Evolutionary conservation across 495 filamentous ascomycete species (phyloP).

Genomic region (Filosporella fistucella): DNA sequence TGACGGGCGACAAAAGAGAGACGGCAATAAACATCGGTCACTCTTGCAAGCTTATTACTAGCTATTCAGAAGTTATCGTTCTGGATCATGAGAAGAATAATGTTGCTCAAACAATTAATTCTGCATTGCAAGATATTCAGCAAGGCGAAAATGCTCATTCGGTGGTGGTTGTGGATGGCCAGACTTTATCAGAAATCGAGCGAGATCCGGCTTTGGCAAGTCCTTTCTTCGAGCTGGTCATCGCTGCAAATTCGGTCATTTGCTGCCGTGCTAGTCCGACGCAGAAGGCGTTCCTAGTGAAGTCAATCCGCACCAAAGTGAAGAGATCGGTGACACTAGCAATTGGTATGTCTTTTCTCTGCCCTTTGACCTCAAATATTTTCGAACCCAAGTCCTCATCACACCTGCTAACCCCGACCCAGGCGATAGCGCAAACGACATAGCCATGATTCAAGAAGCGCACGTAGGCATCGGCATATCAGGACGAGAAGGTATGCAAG

Average conservation of each 20-base stretch:
- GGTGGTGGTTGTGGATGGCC: slow-evolving; percentile 84
- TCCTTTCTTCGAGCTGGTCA: slow-evolving; percentile 75
- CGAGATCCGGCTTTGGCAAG: slow-evolving; percentile 46
- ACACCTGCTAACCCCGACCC: too few relatives aligned
- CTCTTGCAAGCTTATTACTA: slow-evolving; percentile 77
- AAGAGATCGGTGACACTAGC: slow-evolving; percentile 75
- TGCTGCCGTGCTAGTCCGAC: slow-evolving; percentile 85
- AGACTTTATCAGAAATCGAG: slow-evolving; percentile 70
- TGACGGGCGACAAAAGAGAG: slow-evolving; percentile 93
- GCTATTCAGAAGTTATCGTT: slow-evolving; percentile 75
- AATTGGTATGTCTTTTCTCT: too few relatives aligned
- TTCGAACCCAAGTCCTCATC: too few relatives aligned
- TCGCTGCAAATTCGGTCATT: slow-evolving; percentile 79
- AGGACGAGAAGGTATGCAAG: slow-evolving; percentile 88
- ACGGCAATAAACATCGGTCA: slow-evolving; percentile 94
- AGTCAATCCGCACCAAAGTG: slow-evolving; percentile 64
- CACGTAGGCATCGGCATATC: slow-evolving; percentile 93
- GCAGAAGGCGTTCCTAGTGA: slow-evolving; percentile 84
- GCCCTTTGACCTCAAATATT: too few relatives aligned
- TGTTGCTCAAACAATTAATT: slow-evolving; percentile 53
- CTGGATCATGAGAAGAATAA: slow-evolving; percentile 64
- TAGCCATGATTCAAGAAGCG: slow-evolving; percentile 93
- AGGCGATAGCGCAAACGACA: slow-evolving; percentile 91
- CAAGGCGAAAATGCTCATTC: slow-evolving; percentile 58
- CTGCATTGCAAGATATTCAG: slow-evolving; percentile 50